Evolutionary conservation across 495 filamentous ascomycete species (phyloP), one percentile per base, ranked within the genome.

Genomic region (Penicillium crystallinum): DNA sequence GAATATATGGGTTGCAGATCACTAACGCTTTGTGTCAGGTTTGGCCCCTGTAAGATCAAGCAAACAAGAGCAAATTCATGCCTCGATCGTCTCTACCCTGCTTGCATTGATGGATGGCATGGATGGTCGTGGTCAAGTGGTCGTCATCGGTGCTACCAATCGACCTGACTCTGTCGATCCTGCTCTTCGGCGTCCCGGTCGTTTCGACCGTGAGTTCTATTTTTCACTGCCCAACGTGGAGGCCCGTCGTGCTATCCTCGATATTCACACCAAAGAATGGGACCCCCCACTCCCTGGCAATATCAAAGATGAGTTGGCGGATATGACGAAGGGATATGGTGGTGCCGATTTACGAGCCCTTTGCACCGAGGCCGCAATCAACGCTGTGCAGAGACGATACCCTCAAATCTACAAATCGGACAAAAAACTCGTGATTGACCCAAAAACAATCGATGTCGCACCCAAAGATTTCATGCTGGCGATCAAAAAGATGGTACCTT

Each of bases 31-130:
- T 33, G 15, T 44, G 0, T 19, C 42, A 81, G 78, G 83, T 27
- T 79, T 98, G 52, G 93, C 93, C 1, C 93, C 93, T 40, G 92
- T 97, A 9, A 82, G 93, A 49, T 97, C 95, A 12, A 95, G 90
- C 65, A 97, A 97, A 57, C 90, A 96, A 69, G 95, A 98, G 57
- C 93, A 98, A 70, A 97, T 96, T 46, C 93, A 98, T 73, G 89
- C 95, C 12, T 97, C 92, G 14, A 97, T 98, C 49, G 93, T 98
- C 39, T 95, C 95, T 1, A 98, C 93, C 1, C 68, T 98, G 27
- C 73, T 98, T 49, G 95, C 93, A 11, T 72, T 98, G 58, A 98
- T 98, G 93, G 93, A 98, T 72, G 93, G 93, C 54, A 97, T 98
- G 95, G 93, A 98, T 61, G 92, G 91, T 40, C 86, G 93, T 61